Percentiles rank a stretch among this genome's conserved stretches.
phyloP scores from a whole-genome alignment of 2,329 filamentous ascomycete genomes.

The Aureobasidium vineae region DNA sequence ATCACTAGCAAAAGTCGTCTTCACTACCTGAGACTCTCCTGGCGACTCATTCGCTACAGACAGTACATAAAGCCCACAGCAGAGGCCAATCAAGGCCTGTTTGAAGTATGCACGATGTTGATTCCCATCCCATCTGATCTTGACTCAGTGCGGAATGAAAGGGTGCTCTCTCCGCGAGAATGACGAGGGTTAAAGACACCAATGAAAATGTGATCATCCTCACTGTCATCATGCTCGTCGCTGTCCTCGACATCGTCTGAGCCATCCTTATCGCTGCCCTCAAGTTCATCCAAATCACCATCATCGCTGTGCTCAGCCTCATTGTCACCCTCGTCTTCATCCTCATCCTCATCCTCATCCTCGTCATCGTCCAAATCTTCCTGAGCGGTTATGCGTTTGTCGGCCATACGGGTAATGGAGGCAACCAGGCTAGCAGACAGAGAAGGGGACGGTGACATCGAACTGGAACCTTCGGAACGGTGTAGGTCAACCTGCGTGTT shows the following conservation, averaged over 20 bases:
- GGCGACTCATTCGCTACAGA: background rate
- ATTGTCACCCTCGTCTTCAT: background rate
- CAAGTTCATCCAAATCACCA: constrained; percentile 1
- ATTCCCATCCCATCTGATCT: background rate
- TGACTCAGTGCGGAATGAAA: background rate
- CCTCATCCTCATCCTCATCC: constrained; percentile 2
- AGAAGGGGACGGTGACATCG: background rate
- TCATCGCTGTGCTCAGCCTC: constrained; percentile 3
- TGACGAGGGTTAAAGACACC: background rate
- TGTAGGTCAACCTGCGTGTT: constrained; percentile 1
- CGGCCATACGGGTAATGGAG: background rate
- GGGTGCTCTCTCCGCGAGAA: constrained; percentile 7
- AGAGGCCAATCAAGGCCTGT: background rate
- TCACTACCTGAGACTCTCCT: background rate
- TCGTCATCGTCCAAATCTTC: background rate
- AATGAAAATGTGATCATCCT: background rate
- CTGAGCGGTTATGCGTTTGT: constrained; percentile 1
- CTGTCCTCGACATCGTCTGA: constrained; percentile 1
- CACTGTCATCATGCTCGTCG: constrained; percentile 2
- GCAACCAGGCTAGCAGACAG: background rate
- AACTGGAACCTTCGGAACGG: background rate
- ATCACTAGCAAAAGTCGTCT: background rate
- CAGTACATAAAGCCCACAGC: background rate
- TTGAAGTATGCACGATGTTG: background rate
- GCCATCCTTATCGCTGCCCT: constrained; percentile 6